Evolutionary conservation across 441 rosid species (phyloP).

Genomic region (Isatis lusitanica): DNA sequence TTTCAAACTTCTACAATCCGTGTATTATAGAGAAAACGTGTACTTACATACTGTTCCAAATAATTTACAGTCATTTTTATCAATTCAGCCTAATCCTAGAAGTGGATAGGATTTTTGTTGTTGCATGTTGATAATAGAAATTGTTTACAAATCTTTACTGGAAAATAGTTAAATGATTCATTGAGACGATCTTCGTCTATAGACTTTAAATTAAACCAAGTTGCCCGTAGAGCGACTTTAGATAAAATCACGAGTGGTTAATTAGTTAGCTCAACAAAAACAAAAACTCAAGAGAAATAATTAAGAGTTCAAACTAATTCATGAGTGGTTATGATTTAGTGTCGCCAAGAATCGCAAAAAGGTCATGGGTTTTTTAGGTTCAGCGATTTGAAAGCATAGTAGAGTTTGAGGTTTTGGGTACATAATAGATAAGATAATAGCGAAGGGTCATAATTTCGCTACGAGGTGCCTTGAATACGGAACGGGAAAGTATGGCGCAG

Average conservation of each 20-base stretch:
- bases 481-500: constrained; percentile 8
- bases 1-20: too few species aligned
- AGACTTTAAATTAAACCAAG: not conserved
- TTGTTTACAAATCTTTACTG: too few species aligned
- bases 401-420: not conserved
- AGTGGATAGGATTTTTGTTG: too few species aligned
- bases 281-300: not conserved
- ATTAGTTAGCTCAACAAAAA: not conserved
- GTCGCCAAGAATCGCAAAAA: not conserved
- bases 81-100: too few species aligned
- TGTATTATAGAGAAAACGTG: too few species aligned
- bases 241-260: not conserved
- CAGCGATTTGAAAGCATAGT: not conserved
- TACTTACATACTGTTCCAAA: too few species aligned
- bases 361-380: not conserved
- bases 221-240: not conserved
- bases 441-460: not conserved
- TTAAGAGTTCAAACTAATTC: too few species aligned
- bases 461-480: not conserved
- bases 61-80: too few species aligned
- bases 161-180: not conserved
- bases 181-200: not conserved
- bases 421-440: not conserved
- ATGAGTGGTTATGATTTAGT: not conserved
- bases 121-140: too few species aligned